A percentile compares a stretch with the other conserved stretches of the same genome.
Conservation (phyloP, 805 yeast genomes). For the Ogataea populi-albae region DNA sequence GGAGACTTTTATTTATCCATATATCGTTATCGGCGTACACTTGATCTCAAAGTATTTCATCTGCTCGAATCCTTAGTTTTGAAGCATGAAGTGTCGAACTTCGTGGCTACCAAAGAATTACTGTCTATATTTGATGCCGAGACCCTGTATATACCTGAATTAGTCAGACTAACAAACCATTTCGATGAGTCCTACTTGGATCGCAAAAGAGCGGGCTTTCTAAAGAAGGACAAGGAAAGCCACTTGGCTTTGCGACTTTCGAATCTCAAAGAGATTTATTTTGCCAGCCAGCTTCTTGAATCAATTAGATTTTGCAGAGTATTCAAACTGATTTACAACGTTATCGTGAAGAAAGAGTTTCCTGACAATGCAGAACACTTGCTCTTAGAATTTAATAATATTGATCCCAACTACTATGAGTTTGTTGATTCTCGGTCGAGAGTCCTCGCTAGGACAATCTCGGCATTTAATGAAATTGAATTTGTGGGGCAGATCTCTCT, state of each 20-base stretch:
- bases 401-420: slow-evolving; percentile 27
- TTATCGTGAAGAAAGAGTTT: not conserved
- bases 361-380: slow-evolving; percentile 16
- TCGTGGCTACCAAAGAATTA: not conserved
- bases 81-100: not conserved
- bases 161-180: slow-evolving; percentile 20
- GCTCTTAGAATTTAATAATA: slow-evolving; percentile 11
- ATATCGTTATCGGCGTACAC: too few species aligned
- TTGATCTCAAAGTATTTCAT: too few species aligned
- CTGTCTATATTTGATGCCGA: not conserved
- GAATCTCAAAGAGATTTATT: slow-evolving; percentile 13
- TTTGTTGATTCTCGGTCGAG: slow-evolving; percentile 10
- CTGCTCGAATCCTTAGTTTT: too few species aligned
- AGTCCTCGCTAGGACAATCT: slow-evolving; percentile 4
- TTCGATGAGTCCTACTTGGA: slow-evolving; percentile 6
- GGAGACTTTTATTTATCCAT: too few species aligned
- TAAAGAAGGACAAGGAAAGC: slow-evolving; percentile 1
- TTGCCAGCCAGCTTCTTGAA: slow-evolving; percentile 21
- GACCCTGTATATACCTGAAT: slow-evolving; percentile 17
- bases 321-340: slow-evolving; percentile 3
- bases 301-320: slow-evolving; percentile 10
- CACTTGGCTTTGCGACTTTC: slow-evolving; percentile 9
- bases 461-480: slow-evolving; percentile 7
- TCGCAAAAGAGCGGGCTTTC: not conserved
- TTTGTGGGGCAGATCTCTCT: slow-evolving; percentile 3